Evolutionary conservation across 768 basidiomycete species (phyloP).

Genomic region (Leccinum disarticulatum): DNA sequence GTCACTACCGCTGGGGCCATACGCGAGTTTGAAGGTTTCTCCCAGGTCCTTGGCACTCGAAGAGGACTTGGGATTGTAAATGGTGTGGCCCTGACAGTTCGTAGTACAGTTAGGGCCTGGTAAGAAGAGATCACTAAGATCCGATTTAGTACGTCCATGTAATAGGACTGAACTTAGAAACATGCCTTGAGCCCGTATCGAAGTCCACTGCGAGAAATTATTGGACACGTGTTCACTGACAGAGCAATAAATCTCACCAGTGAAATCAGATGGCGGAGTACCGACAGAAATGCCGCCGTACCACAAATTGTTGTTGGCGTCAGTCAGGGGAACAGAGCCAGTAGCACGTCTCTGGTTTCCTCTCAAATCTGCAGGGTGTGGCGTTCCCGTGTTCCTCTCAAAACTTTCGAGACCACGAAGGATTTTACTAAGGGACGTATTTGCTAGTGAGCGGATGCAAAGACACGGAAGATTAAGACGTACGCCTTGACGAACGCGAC

Average conservation of each 20-base stretch:
- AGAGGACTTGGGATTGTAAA: slow-evolving; percentile 30
- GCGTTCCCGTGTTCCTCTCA: slow-evolving; percentile 3
- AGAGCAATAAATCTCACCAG: background rate
- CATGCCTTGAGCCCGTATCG: slow-evolving; percentile 11
- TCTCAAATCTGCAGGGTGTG: background rate
- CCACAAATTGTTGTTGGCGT: background rate
- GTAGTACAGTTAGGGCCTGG: slow-evolving; percentile 24
- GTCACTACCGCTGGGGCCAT: background rate
- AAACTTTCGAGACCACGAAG: background rate
- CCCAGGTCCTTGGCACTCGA: slow-evolving; percentile 6
- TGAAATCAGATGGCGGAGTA: background rate
- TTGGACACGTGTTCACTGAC: background rate
- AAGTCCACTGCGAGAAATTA: background rate
- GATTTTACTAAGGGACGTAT: slow-evolving; percentile 1
- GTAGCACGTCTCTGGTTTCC: background rate
- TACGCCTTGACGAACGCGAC: slow-evolving; percentile 7
- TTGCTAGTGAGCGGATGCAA: background rate
- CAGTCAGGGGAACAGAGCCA: background rate
- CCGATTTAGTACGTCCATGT: background rate
- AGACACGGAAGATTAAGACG: background rate
- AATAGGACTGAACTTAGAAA: background rate
- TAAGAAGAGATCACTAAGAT: slow-evolving; percentile 27
- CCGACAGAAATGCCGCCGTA: slow-evolving; percentile 13
- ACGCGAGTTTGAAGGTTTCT: background rate
- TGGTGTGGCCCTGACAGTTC: slow-evolving; percentile 29